phyloP scores from a whole-genome alignment of 306 rosid genomes.

The Gastrolobium villosum region DNA sequence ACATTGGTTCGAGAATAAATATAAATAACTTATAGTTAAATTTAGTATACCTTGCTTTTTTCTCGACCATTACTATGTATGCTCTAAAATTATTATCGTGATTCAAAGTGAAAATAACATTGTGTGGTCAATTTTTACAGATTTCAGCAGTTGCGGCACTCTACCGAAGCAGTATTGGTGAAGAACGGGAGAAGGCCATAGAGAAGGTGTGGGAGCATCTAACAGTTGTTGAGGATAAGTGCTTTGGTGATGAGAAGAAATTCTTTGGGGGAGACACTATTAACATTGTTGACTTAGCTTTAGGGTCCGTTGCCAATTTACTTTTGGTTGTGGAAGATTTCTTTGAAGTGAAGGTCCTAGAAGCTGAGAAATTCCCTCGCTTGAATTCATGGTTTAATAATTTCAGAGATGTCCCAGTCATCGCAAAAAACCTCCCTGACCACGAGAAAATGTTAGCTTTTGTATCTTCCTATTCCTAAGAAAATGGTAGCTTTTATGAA shows the following conservation, averaged over 20 bases:
- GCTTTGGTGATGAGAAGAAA: constrained; percentile 33
- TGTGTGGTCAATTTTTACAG: constrained; percentile 2
- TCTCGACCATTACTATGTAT: not conserved
- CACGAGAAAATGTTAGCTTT: constrained; percentile 25
- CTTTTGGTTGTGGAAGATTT: constrained; percentile 20
- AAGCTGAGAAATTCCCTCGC: constrained; percentile 43
- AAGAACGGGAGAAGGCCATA: constrained; percentile 38
- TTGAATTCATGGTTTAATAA: constrained; percentile 47
- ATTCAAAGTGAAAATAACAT: constrained; percentile 6
- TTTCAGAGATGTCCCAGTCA: constrained; percentile 33
- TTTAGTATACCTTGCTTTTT: not conserved
- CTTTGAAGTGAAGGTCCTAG: constrained; percentile 28
- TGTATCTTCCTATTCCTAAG: constrained; percentile 18
- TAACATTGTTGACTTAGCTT: constrained; percentile 53
- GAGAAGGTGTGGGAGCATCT: constrained; percentile 40
- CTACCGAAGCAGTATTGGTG: not conserved
- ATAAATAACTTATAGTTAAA: too few species aligned
- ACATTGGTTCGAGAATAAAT: too few species aligned
- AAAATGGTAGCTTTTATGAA: constrained; percentile 10
- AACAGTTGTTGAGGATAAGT: constrained; percentile 42
- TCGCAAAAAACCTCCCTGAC: constrained; percentile 47
- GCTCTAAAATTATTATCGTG: not conserved
- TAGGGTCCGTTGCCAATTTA: constrained; percentile 33
- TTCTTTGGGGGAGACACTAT: constrained; percentile 51
- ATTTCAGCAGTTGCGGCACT: not conserved